Conservation (phyloP, 2,329 filamentous ascomycete genomes). For the Xylaria sp. region DNA sequence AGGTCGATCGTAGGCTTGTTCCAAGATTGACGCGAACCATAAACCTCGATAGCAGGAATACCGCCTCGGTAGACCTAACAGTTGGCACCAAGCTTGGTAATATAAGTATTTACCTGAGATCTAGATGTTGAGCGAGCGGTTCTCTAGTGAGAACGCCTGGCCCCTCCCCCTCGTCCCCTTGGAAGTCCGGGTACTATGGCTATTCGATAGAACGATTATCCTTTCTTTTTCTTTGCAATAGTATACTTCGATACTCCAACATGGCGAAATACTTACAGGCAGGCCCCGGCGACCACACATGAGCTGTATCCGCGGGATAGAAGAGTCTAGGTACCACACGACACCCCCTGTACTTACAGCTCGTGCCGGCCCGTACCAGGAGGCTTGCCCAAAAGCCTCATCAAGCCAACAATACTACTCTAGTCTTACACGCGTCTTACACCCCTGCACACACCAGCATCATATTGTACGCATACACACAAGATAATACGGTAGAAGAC, state of each 20-base stretch:
- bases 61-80: background rate
- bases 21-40: background rate
- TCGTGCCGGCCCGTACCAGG: constrained; percentile 1
- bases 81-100: background rate
- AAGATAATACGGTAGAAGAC: background rate
- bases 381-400: background rate
- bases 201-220: background rate
- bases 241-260: background rate
- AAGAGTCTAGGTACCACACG: too few relatives aligned
- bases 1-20: background rate
- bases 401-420: background rate
- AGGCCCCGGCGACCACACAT: background rate
- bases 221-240: background rate
- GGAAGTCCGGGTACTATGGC: background rate
- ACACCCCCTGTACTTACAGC: background rate
- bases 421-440: background rate
- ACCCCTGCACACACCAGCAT: constrained; percentile 1
- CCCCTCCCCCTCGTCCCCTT: background rate
- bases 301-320: background rate
- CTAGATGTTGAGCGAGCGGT: background rate
- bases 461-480: background rate
- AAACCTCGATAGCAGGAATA: background rate
- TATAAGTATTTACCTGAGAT: too few relatives aligned
- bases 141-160: background rate
- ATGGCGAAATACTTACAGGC: background rate